Conservation (phyloP, 2,329 filamentous ascomycete genomes). For the Fusarium keratoplasticum region DNA sequence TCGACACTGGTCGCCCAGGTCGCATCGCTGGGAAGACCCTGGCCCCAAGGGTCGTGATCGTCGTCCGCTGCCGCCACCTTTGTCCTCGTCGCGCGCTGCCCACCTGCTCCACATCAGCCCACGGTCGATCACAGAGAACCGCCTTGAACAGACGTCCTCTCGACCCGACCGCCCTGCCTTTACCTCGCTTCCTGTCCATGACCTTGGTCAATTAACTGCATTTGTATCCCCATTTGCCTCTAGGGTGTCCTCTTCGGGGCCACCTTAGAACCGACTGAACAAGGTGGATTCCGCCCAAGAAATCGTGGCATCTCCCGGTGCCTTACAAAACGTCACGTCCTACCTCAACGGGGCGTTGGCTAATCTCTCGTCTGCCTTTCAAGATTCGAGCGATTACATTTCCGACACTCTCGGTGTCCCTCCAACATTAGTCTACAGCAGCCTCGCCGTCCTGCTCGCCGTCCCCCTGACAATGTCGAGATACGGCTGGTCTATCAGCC, state of each 20-base stretch:
- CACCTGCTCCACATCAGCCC: conserved; percentile 46
- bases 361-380: conserved; percentile 61
- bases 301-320: conserved; percentile 72
- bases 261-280: conserved; percentile 55
- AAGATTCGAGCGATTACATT: conserved; percentile 64
- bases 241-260: conserved; percentile 52
- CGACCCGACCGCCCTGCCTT: conserved; percentile 35
- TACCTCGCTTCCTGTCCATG: conserved; percentile 32
- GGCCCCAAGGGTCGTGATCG: conserved; percentile 40
- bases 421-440: conserved; percentile 62
- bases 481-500: conserved; percentile 62
- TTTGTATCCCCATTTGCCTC: conserved; percentile 37
- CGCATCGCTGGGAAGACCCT: conserved; percentile 38
- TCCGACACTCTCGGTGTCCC: conserved; percentile 62
- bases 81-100: conserved; percentile 30
- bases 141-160: conserved; percentile 10
- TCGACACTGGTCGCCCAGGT: conserved; percentile 16
- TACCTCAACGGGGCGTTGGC: conserved; percentile 66
- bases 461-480: conserved; percentile 66
- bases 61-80: conserved; percentile 39
- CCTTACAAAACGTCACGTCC: conserved; percentile 69
- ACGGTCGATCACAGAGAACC: conserved; percentile 43
- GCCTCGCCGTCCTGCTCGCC: conserved; percentile 61
- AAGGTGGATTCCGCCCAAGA: conserved; percentile 73
- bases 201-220: conserved; percentile 34